Evolutionary conservation across 208 protist genomes (phyloP), one percentile per base, ranked within the genome.

Genomic region (Leishmania guyanensis): DNA sequence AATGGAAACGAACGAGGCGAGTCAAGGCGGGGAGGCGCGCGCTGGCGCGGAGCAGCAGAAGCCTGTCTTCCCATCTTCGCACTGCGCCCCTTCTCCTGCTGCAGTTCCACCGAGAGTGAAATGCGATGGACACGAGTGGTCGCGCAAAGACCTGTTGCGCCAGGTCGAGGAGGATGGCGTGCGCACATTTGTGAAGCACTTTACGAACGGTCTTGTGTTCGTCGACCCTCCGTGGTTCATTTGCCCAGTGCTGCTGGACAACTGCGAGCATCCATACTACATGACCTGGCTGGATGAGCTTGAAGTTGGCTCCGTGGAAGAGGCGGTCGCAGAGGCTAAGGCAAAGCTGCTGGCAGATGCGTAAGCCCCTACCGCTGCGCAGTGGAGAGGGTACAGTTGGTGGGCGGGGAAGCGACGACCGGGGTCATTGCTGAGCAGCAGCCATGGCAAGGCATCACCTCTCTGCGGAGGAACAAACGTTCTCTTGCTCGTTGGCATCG

Each of bases 211-310:
- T 1, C 86, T 84, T 20, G 90, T 90, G 16, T 93, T 96, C 73
- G 79, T 79, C 9, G 88, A 94, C 53, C 92, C 94, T 26, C 94
- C 94, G 80, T 97, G 93, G 92, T 89, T 88, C 72, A 65, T 93
- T 22, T 96, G 92, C 77, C 71, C 84, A 48, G 29, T 33, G 22
- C 73, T 87, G 12, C 86, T 90, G 39, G 88, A 92, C 69, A 96
- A 96, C 82, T 84, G 83, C 33, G 94, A 97, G 62, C 91, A 96
- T 48, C 94, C 94, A 3, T 86, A 91, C 56, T 94, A 89, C 74
- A 14, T 90, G 22, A 76, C 75, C 62, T 95, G 90, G 92, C 80
- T 97, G 10, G 89, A 96, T 66, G 83, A 75, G 56, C 80, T 93
- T 36, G 78, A 86, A 29, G 51, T 92, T 1, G 82, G 78, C 20